Evolutionary conservation across 179 eudicot genomes (phyloP), one percentile per base, ranked within the genome.

Genomic region (Camellia oleifera): DNA sequence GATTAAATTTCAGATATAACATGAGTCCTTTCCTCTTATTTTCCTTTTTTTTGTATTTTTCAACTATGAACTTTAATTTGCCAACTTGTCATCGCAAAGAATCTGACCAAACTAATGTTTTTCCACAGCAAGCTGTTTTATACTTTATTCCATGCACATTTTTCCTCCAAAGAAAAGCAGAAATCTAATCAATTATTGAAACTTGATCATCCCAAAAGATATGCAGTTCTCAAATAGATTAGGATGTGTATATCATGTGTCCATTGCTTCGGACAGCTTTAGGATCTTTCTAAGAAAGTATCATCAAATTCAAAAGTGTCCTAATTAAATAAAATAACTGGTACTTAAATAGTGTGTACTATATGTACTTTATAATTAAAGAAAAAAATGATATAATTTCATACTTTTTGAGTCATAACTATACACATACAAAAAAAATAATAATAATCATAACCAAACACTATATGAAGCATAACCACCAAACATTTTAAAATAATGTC

Each of bases 71-170:
- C 18, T 57, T 57, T 57, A 57, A 57, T 57, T 32, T 57, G 14
- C 62, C 4, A 2, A 57, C 62, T 57, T 14, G 18, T 57, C 62
- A 57, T 2, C 17, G 14, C 52, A 57, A 57, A 12, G n/a, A 17
- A 57, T 12, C 13, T 10, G 62, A 57, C 17, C 14, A 57, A 13
- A 57, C 62, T 13, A 57, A 13, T 57, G 26, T 32, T 32, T 57
- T 4, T 57, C 62, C 4, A 14, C 62, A 14, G 44, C 44, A 42
- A 9, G 13, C 14, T 18, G 23, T 70, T 17, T 13, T 72, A 20
- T 72, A 26, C 60, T 69, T 45, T 69, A 70, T 70, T 70, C 74
- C 32, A 45, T 46, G 23, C 74, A 70, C n/a, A 46, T 48, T 70
- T 32, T 70, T 46, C 56, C 74, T 70, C 56, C 13, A 18, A 1